A percentile compares a stretch with the other conserved stretches of the same genome.
Conservation (phyloP, 2,329 filamentous ascomycete genomes). For the Calonectria pseudoreteaudii region DNA sequence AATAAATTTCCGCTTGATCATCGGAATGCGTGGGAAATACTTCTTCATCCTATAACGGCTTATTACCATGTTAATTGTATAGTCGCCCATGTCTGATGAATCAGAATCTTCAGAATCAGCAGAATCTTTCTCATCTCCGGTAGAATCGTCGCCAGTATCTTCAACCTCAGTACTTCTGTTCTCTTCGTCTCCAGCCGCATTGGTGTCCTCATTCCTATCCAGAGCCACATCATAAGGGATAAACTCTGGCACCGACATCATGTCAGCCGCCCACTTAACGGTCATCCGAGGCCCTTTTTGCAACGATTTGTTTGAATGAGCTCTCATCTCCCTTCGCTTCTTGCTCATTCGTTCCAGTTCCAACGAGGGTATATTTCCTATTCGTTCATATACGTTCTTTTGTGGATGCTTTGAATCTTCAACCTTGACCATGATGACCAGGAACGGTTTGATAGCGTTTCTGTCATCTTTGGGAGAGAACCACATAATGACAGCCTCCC, state of each 20-base stretch:
- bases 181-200: not conserved
- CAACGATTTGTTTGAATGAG: not conserved
- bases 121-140: not conserved
- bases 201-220: accelerated
- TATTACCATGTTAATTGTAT: not conserved
- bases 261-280: slow-evolving; percentile 2
- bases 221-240: not conserved
- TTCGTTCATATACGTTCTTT: not conserved
- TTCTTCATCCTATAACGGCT: not conserved
- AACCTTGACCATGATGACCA: not conserved
- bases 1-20: not conserved
- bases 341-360: not conserved
- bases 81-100: not conserved
- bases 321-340: not conserved
- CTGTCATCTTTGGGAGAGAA: not conserved
- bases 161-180: not conserved
- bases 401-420: not conserved
- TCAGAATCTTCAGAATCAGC: not conserved
- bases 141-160: not conserved
- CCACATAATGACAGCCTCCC: slow-evolving; percentile 1
- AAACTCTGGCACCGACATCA: not conserved
- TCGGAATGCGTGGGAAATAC: not conserved
- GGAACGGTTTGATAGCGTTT: not conserved
- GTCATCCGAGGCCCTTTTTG: not conserved
- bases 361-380: not conserved